phyloP scores from a whole-genome alignment of 1,139 yeast species.

The Pichia norvegensis region DNA sequence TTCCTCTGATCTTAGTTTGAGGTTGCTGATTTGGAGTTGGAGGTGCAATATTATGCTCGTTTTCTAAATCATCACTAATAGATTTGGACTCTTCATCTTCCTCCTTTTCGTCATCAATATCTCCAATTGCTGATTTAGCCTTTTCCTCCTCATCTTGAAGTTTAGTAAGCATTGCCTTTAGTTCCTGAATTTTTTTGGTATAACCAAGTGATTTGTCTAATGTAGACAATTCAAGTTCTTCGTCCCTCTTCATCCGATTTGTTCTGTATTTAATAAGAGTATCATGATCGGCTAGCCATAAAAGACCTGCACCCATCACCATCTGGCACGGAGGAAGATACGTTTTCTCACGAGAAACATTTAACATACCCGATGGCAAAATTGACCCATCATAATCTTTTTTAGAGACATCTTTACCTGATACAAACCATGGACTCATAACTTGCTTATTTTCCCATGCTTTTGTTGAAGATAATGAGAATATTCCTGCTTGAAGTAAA shows the following conservation, averaged over 20 bases:
- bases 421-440: conserved; percentile 78
- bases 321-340: conserved; percentile 74
- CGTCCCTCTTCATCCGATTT: conserved; percentile 34
- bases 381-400: conserved; percentile 56
- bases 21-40: conserved; percentile 26
- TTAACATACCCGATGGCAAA: conserved; percentile 57
- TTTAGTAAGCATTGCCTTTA: conserved; percentile 24
- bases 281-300: conserved; percentile 62
- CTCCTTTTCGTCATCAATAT: conserved; percentile 4
- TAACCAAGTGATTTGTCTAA: conserved; percentile 29
- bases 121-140: conserved; percentile 8
- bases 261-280: conserved; percentile 38
- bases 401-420: conserved; percentile 59
- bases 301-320: conserved; percentile 82
- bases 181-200: conserved; percentile 20
- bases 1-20: conserved; percentile 58
- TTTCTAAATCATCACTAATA: neutral
- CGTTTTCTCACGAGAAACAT: conserved; percentile 47
- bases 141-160: conserved; percentile 19
- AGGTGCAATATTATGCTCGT: conserved; percentile 1
- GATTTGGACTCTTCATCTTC: conserved; percentile 9
- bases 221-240: conserved; percentile 40
- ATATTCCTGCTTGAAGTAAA: conserved; percentile 81
- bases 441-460: conserved; percentile 87
- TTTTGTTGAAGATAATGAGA: conserved; percentile 69